Evolutionary conservation across 306 rosid genomes (phyloP).

Genomic region (Mimosa pudica): DNA sequence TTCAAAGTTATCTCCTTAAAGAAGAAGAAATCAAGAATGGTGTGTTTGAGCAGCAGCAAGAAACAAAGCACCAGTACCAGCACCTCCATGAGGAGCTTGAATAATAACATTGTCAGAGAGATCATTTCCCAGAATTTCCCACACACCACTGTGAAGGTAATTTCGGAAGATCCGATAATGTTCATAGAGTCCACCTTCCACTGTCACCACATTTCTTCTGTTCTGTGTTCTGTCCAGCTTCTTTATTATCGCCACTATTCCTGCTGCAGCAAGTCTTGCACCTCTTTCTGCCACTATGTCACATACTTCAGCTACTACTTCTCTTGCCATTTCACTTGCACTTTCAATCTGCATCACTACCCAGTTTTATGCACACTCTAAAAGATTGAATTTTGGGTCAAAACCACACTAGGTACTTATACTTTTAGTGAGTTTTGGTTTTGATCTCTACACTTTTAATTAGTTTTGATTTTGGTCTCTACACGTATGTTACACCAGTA

Average conservation of each 20-base stretch:
- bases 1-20: conserved; percentile 24
- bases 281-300: conserved; percentile 71
- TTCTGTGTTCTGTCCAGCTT: conserved; percentile 60
- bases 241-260: conserved; percentile 65
- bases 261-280: conserved; percentile 69
- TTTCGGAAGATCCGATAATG: conserved; percentile 70
- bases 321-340: conserved; percentile 47
- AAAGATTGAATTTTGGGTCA: background rate
- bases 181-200: conserved; percentile 77
- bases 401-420: too few relatives aligned
- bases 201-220: conserved; percentile 56
- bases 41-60: conserved; percentile 63
- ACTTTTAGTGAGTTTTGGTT: too few relatives aligned
- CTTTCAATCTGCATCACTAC: conserved; percentile 43
- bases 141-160: conserved; percentile 64
- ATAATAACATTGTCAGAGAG: conserved; percentile 61
- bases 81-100: conserved; percentile 72
- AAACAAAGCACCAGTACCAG: conserved; percentile 65
- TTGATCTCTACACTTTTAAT: too few relatives aligned
- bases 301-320: conserved; percentile 69
- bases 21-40: conserved; percentile 29
- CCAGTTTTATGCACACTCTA: background rate
- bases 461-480: too few relatives aligned
- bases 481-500: too few relatives aligned
- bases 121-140: conserved; percentile 81